Evolutionary conservation across 108 stramenopile genomes (phyloP).

Genomic region (Nitzschia sp.): DNA sequence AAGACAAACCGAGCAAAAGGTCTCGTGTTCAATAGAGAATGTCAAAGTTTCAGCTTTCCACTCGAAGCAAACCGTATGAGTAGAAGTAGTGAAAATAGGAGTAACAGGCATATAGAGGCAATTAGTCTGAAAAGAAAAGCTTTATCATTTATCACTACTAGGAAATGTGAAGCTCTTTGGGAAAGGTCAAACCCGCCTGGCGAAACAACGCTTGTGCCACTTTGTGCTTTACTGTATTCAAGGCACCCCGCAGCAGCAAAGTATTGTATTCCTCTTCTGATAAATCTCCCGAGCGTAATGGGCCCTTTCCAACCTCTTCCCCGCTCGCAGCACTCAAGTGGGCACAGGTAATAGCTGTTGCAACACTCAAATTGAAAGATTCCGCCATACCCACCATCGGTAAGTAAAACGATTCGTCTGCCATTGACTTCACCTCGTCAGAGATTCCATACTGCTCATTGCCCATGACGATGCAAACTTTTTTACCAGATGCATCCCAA

Average conservation of each 20-base stretch:
- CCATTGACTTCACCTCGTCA: constrained; percentile 49
- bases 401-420: constrained; percentile 80
- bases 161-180: constrained; percentile 27
- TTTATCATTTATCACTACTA: too few species aligned
- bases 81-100: too few species aligned
- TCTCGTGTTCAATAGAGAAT: constrained; percentile 35
- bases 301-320: constrained; percentile 42
- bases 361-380: constrained; percentile 87
- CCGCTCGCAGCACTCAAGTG: constrained; percentile 65
- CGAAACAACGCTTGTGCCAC: constrained; percentile 64
- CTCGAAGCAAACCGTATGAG: neutral
- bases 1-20: constrained; percentile 40
- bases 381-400: constrained; percentile 93
- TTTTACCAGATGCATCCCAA: constrained; percentile 50
- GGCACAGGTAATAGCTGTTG: constrained; percentile 81
- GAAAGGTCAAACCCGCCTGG: constrained; percentile 55
- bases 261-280: constrained; percentile 63
- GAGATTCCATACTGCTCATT: constrained; percentile 89
- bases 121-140: too few species aligned
- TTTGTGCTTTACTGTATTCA: constrained; percentile 73
- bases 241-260: constrained; percentile 60
- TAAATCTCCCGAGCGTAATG: constrained; percentile 78
- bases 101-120: too few species aligned
- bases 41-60: neutral
- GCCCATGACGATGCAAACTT: constrained; percentile 90